phyloP scores from a whole-genome alignment of 768 basidiomycete species.

The Paxillus involutus region DNA sequence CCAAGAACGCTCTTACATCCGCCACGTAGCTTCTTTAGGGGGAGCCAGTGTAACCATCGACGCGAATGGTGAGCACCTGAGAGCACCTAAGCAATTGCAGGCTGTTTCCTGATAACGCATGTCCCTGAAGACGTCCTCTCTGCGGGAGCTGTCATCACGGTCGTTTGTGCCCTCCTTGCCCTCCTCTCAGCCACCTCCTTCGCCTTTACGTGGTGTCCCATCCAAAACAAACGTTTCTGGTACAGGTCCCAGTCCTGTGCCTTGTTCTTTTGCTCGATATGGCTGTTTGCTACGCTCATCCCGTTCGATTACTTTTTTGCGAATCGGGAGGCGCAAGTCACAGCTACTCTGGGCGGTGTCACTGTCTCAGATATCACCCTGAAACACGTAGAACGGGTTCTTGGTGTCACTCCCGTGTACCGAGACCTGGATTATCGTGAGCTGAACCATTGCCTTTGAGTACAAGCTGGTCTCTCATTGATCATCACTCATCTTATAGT shows the following conservation, averaged over 20 bases:
- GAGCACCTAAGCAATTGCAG: no score
- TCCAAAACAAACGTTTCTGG: not conserved
- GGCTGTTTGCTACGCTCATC: slow-evolving; percentile 51
- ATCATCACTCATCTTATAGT: slow-evolving; percentile 32
- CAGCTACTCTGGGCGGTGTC: slow-evolving; percentile 38
- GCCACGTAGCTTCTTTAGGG: slow-evolving; percentile 2
- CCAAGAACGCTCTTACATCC: slow-evolving; percentile 10
- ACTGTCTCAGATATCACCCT: slow-evolving; percentile 38
- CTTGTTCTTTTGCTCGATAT: slow-evolving; percentile 42
- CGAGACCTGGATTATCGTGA: slow-evolving; percentile 45
- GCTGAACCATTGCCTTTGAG: slow-evolving; percentile 23
- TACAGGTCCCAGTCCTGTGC: slow-evolving; percentile 36
- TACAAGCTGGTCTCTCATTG: no score
- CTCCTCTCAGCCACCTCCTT: slow-evolving; percentile 30
- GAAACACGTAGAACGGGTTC: slow-evolving; percentile 30
- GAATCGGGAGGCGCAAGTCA: slow-evolving; percentile 43
- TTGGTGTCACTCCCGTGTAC: slow-evolving; percentile 45
- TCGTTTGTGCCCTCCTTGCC: slow-evolving; percentile 35
- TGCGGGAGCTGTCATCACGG: slow-evolving; percentile 38
- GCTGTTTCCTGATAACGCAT: not conserved
- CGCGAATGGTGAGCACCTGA: slow-evolving; percentile 12
- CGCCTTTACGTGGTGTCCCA: slow-evolving; percentile 18
- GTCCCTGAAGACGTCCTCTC: slow-evolving; percentile 36
- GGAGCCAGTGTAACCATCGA: slow-evolving; percentile 6
- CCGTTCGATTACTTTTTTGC: slow-evolving; percentile 47